Base-by-base conservation (phyloP, 2,329 filamentous ascomycete genomes). In the Pseudogymnoascus sp. region DNA sequence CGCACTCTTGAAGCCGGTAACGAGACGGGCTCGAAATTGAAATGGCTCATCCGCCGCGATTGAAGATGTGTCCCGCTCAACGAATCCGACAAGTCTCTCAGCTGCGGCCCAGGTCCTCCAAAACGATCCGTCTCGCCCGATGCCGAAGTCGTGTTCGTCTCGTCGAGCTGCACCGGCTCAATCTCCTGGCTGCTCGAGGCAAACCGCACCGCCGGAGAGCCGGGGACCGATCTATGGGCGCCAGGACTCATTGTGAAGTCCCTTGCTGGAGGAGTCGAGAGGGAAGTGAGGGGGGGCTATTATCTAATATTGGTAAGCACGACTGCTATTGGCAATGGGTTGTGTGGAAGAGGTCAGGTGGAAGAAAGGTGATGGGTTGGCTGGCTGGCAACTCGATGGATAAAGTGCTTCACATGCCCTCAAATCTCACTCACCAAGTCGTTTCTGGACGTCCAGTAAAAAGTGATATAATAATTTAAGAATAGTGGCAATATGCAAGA, bases 11-110 rank as follows among this genome's bases (percentile, higher is more conserved):
- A 93, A 33, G 84, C 82, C 38, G 94, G 93, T 61, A 97, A 80
- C 37, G 94, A 97, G 66, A 96, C 87, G 35, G 93, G 88, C 73
- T 97, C 92, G 71, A 92, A 97, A 45, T 89, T 87, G 76, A 91
- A 96, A 72, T 92, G 90, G 72, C 89, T 89, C 80, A 96, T 85
- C 66, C 92, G 85, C 63, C 86, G 83, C 69, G 92, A 88, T 77
- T 97, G 92, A 65, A 96, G 81, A 69, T 88, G 85, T 55, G 86
- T 83, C 65, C 85, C 85, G 67, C 91, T 88, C 26, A 96, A 78
- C 23, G 85, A 87, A 68, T 86, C 84, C 60, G 89, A 87, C 65
- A 96, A 78, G 58, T 71, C 66, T 60, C 68, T 68, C 37, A 72
- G 43, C 26, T 68, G 66, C 21, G 64, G 45, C 59, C 70, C 61